A percentile compares a stretch with the other conserved stretches of the same genome.
Evolutionary conservation across 129 eudicot genomes (phyloP).

Genomic region (Cynara cardunculus): DNA sequence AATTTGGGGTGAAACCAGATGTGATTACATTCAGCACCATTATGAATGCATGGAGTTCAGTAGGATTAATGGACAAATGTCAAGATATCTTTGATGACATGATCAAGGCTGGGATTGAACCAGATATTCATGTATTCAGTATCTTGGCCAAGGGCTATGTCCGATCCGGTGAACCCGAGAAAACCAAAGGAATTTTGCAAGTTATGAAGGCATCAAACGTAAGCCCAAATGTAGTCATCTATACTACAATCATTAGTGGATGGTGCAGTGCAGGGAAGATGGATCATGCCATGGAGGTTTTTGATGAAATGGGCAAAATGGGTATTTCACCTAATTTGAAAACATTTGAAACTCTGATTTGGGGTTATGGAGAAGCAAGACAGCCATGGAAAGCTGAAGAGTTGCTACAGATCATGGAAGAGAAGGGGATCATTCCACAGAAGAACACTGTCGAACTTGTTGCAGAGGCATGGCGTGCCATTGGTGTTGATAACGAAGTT

Average conservation of each 20-base stretch:
- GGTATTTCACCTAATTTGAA: constrained; percentile 71
- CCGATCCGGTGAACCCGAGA: constrained; percentile 79
- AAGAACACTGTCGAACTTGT: constrained; percentile 67
- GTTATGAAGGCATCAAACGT: constrained; percentile 51
- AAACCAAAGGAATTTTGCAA: constrained; percentile 62
- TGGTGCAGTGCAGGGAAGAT: constrained; percentile 91
- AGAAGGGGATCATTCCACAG: constrained; percentile 46
- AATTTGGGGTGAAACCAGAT: constrained; percentile 86
- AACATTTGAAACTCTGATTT: constrained; percentile 82
- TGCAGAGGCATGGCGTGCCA: constrained; percentile 79
- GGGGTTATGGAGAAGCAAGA: constrained; percentile 92
- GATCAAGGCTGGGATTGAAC: constrained; percentile 62
- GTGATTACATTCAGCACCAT: constrained; percentile 91
- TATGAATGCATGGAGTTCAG: constrained; percentile 94
- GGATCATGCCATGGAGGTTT: constrained; percentile 61
- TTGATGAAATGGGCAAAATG: constrained; percentile 54
- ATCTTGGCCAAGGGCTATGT: constrained; percentile 94
- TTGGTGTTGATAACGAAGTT: constrained; percentile 65
- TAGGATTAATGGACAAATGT: constrained; percentile 85
- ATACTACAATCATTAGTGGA: constrained; percentile 89
- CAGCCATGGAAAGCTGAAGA: constrained; percentile 96
- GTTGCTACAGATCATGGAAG: constrained; percentile 52
- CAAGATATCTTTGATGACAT: constrained; percentile 78
- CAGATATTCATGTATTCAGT: constrained; percentile 75
- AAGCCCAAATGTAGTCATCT: constrained; percentile 78